phyloP scores from a whole-genome alignment of 768 basidiomycete species.

The Ramaria rubella region DNA sequence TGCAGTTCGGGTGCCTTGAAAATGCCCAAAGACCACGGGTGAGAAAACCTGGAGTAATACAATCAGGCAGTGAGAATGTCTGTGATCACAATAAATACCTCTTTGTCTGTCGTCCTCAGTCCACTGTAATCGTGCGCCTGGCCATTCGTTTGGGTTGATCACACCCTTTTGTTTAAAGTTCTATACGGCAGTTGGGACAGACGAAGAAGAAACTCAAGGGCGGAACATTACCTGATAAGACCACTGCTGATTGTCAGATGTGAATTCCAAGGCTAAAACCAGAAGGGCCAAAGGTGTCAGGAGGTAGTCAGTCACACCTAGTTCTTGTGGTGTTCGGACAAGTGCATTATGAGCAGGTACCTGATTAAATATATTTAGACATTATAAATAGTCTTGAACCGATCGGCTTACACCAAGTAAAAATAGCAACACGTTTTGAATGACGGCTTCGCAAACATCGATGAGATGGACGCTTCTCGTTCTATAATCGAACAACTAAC shows the following conservation, averaged over 20 bases:
- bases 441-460: slow-evolving; percentile 40
- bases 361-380: slow-evolving; percentile 13
- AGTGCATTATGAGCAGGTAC: slow-evolving; percentile 52
- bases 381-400: slow-evolving; percentile 1
- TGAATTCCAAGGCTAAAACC: slow-evolving; percentile 65
- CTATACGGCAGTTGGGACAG: slow-evolving; percentile 16
- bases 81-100: neutral
- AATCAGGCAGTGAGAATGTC: neutral
- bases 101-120: slow-evolving; percentile 60
- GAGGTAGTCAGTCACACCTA: slow-evolving; percentile 53
- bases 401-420: slow-evolving; percentile 38
- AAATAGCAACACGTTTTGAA: slow-evolving; percentile 78
- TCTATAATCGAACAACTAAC: slow-evolving; percentile 27
- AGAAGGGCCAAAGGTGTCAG: slow-evolving; percentile 54
- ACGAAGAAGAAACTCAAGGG: neutral
- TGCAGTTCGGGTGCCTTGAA: slow-evolving; percentile 87
- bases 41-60: slow-evolving; percentile 51
- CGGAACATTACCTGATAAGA: slow-evolving; percentile 46
- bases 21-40: slow-evolving; percentile 83
- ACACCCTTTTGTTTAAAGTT: slow-evolving; percentile 58
- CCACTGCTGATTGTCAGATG: slow-evolving; percentile 88
- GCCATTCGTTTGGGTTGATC: slow-evolving; percentile 48
- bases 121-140: slow-evolving; percentile 59
- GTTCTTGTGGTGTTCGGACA: slow-evolving; percentile 47
- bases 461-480: neutral